Evolutionary conservation across 192 early-diverging fungal genomes (phyloP).

Genomic region (Linnemannia hyalina): DNA sequence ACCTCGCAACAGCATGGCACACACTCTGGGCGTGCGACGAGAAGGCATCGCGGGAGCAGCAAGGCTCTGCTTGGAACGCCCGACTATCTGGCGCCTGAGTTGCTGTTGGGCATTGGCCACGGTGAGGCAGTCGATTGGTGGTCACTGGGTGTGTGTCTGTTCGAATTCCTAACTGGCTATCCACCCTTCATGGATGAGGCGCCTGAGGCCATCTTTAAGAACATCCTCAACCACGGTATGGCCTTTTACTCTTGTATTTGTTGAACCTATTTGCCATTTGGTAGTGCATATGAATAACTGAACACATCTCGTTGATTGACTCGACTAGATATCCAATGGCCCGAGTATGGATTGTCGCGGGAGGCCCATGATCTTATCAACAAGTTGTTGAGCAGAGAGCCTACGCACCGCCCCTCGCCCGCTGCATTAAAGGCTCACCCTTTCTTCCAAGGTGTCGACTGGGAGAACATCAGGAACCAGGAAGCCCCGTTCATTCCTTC

Average conservation of each 20-base stretch:
- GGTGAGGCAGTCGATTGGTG: conserved; percentile 95
- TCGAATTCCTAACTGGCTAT: conserved; percentile 90
- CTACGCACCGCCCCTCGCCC: conserved; percentile 72
- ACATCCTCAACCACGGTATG: conserved; percentile 82
- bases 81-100: conserved; percentile 95
- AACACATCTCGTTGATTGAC: neutral
- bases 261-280: neutral
- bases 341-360: conserved; percentile 69
- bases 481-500: conserved; percentile 89
- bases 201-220: conserved; percentile 88
- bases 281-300: neutral
- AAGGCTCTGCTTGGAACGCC: conserved; percentile 87
- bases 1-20: conserved; percentile 13
- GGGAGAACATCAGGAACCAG: conserved; percentile 81
- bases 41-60: conserved; percentile 55
- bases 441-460: conserved; percentile 84
- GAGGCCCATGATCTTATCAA: conserved; percentile 82
- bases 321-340: conserved; percentile 72
- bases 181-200: conserved; percentile 93
- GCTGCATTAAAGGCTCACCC: conserved; percentile 76
- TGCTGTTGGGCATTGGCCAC: conserved; percentile 89
- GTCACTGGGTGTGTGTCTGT: conserved; percentile 92
- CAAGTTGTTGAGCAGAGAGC: conserved; percentile 80
- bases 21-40: conserved; percentile 18
- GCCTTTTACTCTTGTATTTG: neutral